Evolutionary conservation across 2,329 filamentous ascomycete genomes (phyloP).

Genomic region (Cladorrhinum sp.): DNA sequence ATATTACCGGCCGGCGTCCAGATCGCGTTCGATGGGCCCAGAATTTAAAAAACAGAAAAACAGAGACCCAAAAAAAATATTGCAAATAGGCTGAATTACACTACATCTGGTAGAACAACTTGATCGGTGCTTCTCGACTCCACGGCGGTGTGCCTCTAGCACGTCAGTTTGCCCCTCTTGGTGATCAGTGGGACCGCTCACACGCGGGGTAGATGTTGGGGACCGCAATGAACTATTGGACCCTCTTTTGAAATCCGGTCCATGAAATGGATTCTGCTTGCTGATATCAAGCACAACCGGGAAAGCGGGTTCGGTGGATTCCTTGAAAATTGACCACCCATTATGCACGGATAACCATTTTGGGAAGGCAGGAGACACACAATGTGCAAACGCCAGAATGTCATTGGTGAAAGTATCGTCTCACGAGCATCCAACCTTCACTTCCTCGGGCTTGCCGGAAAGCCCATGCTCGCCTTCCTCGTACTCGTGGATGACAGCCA

Average conservation of each 20-base stretch:
- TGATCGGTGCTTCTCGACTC: not conserved
- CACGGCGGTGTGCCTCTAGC: not conserved
- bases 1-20: too few relatives aligned
- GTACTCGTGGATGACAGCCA: conserved; percentile 36
- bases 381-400: not conserved
- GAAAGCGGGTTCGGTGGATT: conserved; percentile 2
- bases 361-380: not conserved
- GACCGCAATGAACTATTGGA: not conserved
- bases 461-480: conserved; percentile 31
- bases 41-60: not conserved
- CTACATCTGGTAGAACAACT: not conserved
- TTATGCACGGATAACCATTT: conserved; percentile 10
- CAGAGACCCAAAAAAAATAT: not conserved
- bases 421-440: conserved; percentile 15
- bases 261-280: not conserved
- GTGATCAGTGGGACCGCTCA: not conserved
- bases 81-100: not conserved
- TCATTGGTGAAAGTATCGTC: not conserved
- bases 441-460: conserved; percentile 18
- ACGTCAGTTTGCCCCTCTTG: not conserved
- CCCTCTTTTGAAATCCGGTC: not conserved
- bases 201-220: not conserved
- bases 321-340: not conserved
- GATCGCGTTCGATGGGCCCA: too few relatives aligned
- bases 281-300: not conserved